Percentiles rank a stretch among this genome's conserved stretches.
These are phyloP conservation scores for Sporothrix mexicana DNA, from an alignment of 2,329 filamentous ascomycete species.

Conservation along the genomic window DNA sequence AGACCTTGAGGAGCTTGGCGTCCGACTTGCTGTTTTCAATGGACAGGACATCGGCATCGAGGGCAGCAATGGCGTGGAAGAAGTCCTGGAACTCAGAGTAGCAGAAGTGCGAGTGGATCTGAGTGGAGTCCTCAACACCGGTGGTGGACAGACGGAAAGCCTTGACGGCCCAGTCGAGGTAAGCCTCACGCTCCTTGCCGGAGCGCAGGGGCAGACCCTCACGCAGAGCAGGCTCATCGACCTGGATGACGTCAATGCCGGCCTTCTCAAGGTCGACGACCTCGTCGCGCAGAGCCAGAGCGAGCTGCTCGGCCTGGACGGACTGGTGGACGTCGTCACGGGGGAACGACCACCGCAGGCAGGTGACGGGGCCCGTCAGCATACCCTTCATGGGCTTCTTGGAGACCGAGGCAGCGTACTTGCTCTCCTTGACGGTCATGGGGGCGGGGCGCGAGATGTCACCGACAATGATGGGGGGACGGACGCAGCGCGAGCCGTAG, in stretches of 20 bases:
- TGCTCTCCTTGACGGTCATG: slow-evolving; percentile 99
- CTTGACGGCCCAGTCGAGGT: slow-evolving; percentile 96
- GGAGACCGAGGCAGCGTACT: slow-evolving; percentile 94
- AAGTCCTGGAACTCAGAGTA: slow-evolving; percentile 99
- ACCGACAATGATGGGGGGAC: slow-evolving; percentile 97
- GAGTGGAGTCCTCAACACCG: slow-evolving; percentile 91
- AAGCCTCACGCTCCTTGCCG: slow-evolving; percentile 93
- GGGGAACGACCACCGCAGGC: slow-evolving; percentile 98
- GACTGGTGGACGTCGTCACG: slow-evolving; percentile 99
- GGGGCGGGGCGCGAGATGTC: slow-evolving; percentile 95
- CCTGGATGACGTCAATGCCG: slow-evolving; percentile 97
- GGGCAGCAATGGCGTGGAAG: slow-evolving; percentile 98
- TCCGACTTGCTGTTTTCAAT: slow-evolving; percentile 99
- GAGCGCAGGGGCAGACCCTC: slow-evolving; percentile 97
- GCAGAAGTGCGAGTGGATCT: slow-evolving; percentile 99
- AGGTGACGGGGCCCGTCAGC: slow-evolving; percentile 98
- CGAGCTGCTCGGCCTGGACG: slow-evolving; percentile 97
- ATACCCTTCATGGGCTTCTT: slow-evolving; percentile 99
- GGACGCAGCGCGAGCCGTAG: slow-evolving; percentile 97
- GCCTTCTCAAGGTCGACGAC: slow-evolving; percentile 97
- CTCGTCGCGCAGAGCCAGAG: slow-evolving; percentile 96
- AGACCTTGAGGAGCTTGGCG: slow-evolving; percentile 98
- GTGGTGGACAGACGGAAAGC: slow-evolving; percentile 96
- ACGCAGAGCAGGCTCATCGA: slow-evolving; percentile 98
- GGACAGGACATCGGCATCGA: slow-evolving; percentile 96